phyloP scores from a whole-genome alignment of 805 yeast genomes.

The Metschnikowia hibisci region DNA sequence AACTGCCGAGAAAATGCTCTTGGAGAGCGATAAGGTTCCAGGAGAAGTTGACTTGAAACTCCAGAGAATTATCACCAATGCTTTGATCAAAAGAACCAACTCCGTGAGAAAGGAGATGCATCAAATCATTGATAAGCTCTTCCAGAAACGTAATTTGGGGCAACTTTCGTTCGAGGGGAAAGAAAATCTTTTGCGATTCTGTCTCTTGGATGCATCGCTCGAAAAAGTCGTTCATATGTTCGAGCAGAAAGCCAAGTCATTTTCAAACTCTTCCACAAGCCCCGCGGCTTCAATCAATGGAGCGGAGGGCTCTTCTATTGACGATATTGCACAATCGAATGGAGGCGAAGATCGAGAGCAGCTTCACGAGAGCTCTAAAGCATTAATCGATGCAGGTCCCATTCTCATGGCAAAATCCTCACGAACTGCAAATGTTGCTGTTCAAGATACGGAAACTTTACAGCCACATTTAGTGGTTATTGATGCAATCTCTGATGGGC shows the following conservation, averaged over 20 bases:
- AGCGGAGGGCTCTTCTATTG: neutral
- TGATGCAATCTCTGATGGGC: slow-evolving; percentile 55
- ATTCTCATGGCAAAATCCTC: slow-evolving; percentile 31
- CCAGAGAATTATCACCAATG: slow-evolving; percentile 45
- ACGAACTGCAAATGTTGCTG: slow-evolving; percentile 3
- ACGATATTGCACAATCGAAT: neutral
- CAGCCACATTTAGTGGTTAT: slow-evolving; percentile 71
- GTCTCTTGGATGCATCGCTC: slow-evolving; percentile 51
- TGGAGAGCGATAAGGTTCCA: slow-evolving; percentile 20
- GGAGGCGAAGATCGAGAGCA: slow-evolving; percentile 20
- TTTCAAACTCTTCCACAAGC: slow-evolving; percentile 17
- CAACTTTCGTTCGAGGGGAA: slow-evolving; percentile 50
- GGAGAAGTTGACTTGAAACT: slow-evolving; percentile 33
- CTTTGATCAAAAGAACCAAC: slow-evolving; percentile 49
- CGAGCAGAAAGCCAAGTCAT: slow-evolving; percentile 35
- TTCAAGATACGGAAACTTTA: slow-evolving; percentile 19
- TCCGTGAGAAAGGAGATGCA: slow-evolving; percentile 50
- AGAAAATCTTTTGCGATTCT: slow-evolving; percentile 50
- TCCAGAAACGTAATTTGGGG: slow-evolving; percentile 44
- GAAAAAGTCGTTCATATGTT: slow-evolving; percentile 51
- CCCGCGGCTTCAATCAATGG: slow-evolving; percentile 14
- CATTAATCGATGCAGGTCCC: slow-evolving; percentile 50
- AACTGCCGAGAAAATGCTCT: slow-evolving; percentile 64
- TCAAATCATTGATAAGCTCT: slow-evolving; percentile 47
- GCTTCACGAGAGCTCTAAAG: slow-evolving; percentile 48